Evolutionary conservation across 345 rosid species (phyloP).

Genomic region (Abelmoschus esculentus): DNA sequence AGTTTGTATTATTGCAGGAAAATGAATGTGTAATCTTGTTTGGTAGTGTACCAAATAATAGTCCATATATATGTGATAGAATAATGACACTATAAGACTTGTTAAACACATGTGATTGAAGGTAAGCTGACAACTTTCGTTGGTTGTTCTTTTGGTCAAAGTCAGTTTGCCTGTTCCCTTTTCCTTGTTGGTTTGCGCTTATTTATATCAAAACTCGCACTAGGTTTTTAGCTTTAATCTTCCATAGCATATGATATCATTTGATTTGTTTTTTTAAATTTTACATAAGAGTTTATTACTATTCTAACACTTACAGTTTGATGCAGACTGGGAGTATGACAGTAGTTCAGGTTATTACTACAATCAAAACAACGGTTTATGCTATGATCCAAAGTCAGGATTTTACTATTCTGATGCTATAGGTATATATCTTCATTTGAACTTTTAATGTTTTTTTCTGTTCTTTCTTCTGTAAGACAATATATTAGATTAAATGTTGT

Average conservation of each 20-base stretch:
- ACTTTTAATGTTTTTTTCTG: not conserved
- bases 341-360: slow-evolving; percentile 63
- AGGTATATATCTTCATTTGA: slow-evolving; percentile 35
- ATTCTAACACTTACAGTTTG: slow-evolving; percentile 29
- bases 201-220: not conserved
- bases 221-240: not conserved
- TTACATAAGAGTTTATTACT: slow-evolving; percentile 14
- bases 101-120: not conserved
- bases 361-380: slow-evolving; percentile 47
- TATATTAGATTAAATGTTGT: slow-evolving; percentile 6
- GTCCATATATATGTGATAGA: no score
- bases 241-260: not conserved
- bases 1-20: not conserved
- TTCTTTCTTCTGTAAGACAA: not conserved
- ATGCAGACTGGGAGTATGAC: slow-evolving; percentile 74
- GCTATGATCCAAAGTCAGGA: slow-evolving; percentile 73
- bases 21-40: not conserved
- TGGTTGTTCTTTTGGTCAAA: not conserved
- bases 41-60: no score
- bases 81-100: not conserved
- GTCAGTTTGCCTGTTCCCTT: not conserved
- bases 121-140: not conserved
- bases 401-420: slow-evolving; percentile 77
- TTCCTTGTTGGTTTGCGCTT: not conserved
- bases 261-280: not conserved